These are phyloP conservation scores for Stemphylium beticola DNA, from an alignment of 2,329 filamentous ascomycete species.

Conservation along the genomic window DNA sequence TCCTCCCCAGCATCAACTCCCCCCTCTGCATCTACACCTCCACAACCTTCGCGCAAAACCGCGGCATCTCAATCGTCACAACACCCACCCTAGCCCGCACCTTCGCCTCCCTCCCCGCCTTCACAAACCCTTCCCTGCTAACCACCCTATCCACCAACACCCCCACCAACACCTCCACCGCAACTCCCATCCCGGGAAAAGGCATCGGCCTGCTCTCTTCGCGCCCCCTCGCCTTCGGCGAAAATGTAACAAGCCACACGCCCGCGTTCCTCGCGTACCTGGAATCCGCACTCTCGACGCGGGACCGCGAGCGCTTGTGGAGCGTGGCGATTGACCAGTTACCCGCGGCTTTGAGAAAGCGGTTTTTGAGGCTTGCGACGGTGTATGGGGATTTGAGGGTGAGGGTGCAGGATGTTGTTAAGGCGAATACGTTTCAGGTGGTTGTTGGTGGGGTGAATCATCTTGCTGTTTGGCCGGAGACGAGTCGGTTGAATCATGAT, in stretches of 20 bases:
- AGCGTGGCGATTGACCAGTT: slow-evolving; percentile 34
- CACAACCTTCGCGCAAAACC: slow-evolving; percentile 31
- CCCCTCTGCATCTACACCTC: slow-evolving; percentile 43
- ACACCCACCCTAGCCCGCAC: slow-evolving; percentile 34
- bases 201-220: slow-evolving; percentile 42
- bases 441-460: slow-evolving; percentile 36
- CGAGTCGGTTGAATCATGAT: slow-evolving; percentile 51
- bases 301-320: slow-evolving; percentile 40
- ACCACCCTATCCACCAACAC: slow-evolving; percentile 25
- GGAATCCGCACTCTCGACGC: slow-evolving; percentile 33
- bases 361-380: slow-evolving; percentile 31
- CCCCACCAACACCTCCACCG: slow-evolving; percentile 24
- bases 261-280: slow-evolving; percentile 41
- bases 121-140: slow-evolving; percentile 22
- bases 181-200: slow-evolving; percentile 33
- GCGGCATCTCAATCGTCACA: slow-evolving; percentile 46
- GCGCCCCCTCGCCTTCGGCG: slow-evolving; percentile 24
- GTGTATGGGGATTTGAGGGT: slow-evolving; percentile 38
- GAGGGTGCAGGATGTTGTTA: slow-evolving; percentile 42
- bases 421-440: slow-evolving; percentile 46
- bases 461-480: slow-evolving; percentile 48
- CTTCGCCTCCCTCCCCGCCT: slow-evolving; percentile 32
- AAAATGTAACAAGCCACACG: slow-evolving; percentile 39
- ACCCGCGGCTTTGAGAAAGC: slow-evolving; percentile 18
- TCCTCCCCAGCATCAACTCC: slow-evolving; percentile 27